Percentiles rank a stretch among this genome's conserved stretches.
Evolutionary conservation across 1,284 basidiomycete species (phyloP).

Genomic region (Flammula alnicola): DNA sequence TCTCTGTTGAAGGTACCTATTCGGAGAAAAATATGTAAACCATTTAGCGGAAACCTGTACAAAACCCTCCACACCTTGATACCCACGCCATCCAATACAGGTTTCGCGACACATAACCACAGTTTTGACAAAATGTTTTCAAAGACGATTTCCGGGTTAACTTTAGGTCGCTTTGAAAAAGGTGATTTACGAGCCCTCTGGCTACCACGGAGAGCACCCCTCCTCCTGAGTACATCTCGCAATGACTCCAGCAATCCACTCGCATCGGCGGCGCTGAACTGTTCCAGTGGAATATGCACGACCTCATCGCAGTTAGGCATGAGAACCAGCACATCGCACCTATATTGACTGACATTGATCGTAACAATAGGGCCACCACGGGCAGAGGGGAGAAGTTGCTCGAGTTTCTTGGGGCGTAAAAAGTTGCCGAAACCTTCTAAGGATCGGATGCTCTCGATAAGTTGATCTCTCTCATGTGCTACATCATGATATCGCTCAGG

Average conservation of each 20-base stretch:
- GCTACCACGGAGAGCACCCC: background rate
- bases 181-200: background rate
- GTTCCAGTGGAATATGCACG: conserved; percentile 18
- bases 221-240: background rate
- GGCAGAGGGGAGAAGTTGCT: conserved; percentile 24
- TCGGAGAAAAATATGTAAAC: no score
- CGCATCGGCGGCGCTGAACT: conserved; percentile 13
- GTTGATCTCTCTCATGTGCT: conserved; percentile 14
- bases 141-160: conserved; percentile 5
- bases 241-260: conserved; percentile 3
- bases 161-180: conserved; percentile 1
- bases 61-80: conserved; percentile 13
- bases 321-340: conserved; percentile 24
- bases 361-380: conserved; percentile 32
- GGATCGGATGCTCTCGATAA: conserved; percentile 5
- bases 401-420: conserved; percentile 16
- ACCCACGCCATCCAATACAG: conserved; percentile 12
- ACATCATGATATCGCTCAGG: conserved; percentile 5
- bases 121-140: conserved; percentile 16
- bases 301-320: conserved; percentile 3
- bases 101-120: conserved; percentile 16
- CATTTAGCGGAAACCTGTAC: no score
- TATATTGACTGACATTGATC: conserved; percentile 18
- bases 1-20: background rate
- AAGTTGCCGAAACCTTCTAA: conserved; percentile 12